These are phyloP conservation scores for Leccinum barrowsii DNA, from an alignment of 768 basidiomycete genomes.

Conservation along the genomic window DNA sequence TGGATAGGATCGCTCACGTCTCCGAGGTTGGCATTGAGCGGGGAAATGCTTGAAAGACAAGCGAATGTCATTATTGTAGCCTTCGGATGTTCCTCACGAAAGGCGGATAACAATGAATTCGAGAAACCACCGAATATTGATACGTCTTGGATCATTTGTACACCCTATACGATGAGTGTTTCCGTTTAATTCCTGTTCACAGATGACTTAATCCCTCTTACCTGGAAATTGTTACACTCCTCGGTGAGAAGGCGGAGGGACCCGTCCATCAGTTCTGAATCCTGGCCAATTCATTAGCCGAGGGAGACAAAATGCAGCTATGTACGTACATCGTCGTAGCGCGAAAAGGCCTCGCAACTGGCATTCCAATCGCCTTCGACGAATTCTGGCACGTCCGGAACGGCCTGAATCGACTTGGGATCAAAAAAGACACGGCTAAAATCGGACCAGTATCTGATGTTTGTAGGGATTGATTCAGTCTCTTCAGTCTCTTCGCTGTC, in stretches of 20 bases:
- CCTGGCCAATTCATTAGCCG: conserved; percentile 36
- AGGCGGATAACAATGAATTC: conserved; percentile 50
- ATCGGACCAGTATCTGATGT: conserved; percentile 49
- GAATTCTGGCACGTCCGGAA: conserved; percentile 55
- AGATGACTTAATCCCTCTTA: conserved; percentile 20
- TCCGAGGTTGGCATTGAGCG: conserved; percentile 32
- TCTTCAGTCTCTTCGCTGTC: conserved; percentile 10
- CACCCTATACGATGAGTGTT: conserved; percentile 43
- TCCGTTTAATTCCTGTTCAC: not conserved
- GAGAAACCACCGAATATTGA: conserved; percentile 65
- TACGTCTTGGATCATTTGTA: conserved; percentile 65
- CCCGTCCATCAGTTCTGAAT: conserved; percentile 64
- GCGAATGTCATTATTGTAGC: conserved; percentile 55
- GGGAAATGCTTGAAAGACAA: conserved; percentile 47
- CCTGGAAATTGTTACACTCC: conserved; percentile 75
- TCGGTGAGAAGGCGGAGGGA: conserved; percentile 66
- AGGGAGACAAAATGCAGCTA: not conserved
- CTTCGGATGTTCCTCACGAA: conserved; percentile 69
- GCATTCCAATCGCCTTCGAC: conserved; percentile 53
- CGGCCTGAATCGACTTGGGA: conserved; percentile 59
- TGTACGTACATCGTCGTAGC: conserved; percentile 50
- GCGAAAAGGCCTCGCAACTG: conserved; percentile 49
- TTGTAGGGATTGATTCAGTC: conserved; percentile 13
- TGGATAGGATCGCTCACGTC: conserved; percentile 39
- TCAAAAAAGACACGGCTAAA: conserved; percentile 53